Evolutionary conservation across 306 rosid genomes (phyloP), one percentile per base, ranked within the genome.

Genomic region (Geum urbanum): DNA sequence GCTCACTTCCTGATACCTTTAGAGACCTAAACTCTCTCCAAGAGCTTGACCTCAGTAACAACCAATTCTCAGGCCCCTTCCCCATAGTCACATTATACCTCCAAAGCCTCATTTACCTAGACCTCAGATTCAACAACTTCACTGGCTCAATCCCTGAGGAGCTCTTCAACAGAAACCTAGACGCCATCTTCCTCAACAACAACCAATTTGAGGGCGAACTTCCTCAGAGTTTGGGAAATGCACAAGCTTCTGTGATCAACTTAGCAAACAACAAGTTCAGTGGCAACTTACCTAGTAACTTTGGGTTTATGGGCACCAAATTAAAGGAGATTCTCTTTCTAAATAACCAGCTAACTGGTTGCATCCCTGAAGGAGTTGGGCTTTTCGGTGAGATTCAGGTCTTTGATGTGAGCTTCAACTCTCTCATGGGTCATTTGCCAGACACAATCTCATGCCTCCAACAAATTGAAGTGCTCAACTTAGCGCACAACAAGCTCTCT

Each of bases 291-390:
- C 99, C 99, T n/a, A 43, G 79, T 19, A 91, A 97, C 65, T 80
- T 94, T 66, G 97, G 97, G 12, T 85, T 87, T 84, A 84, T 84
- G 90, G 78, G 85, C 27, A 84, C 89, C 20, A 86, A 78, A 57
- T 60, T 94, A 2, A 90, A 72, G 78, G 98, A 94, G 89, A 90
- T 94, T 72, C 24, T 94, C 62, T 87, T 94, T 57, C 85, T 94
- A 22, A 94, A 94, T 79, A 94, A 94, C 72, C 91, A 79, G 79
- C 72, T 94, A 66, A 85, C 86, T 4, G 99, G 99, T 22, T 94
- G 99, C 79, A 83, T 94, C 46, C 99, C 99, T 4, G 89, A 94
- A 74, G 97, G 96, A 71, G 88, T 94, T 0, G 99, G 99, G 49
- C 73, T 94, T 0, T 94, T 91, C 76, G 85, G 91, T 11, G 96